phyloP scores from a whole-genome alignment of 768 basidiomycete species.

The Boletus insuetus region DNA sequence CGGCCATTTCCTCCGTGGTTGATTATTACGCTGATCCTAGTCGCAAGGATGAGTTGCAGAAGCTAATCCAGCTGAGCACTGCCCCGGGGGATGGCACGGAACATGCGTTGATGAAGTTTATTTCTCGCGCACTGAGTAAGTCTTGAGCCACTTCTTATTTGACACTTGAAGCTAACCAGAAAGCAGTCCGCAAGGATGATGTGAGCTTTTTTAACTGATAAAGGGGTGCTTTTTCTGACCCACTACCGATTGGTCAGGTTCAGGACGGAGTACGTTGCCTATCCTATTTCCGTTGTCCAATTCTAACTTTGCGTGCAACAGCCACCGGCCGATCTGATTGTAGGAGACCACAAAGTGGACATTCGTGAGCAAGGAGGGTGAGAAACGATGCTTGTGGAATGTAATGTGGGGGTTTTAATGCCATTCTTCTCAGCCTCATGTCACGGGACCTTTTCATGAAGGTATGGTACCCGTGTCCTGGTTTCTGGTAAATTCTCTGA shows the following conservation, averaged over 20 bases:
- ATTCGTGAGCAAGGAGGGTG: conserved; percentile 22
- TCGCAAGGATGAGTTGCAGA: conserved; percentile 29
- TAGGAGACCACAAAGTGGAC: conserved; percentile 8
- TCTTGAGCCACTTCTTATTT: conserved; percentile 3
- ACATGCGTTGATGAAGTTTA: conserved; percentile 40
- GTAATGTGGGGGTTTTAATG: neutral
- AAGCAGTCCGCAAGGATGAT: conserved; percentile 28
- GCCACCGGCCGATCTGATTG: neutral
- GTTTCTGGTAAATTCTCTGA: conserved; percentile 16
- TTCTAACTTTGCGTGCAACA: conserved; percentile 10
- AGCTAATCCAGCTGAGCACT: conserved; percentile 39
- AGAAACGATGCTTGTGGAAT: neutral
- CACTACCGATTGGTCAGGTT: conserved; percentile 39
- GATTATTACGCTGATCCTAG: conserved; percentile 54
- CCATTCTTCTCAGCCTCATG: conserved; percentile 29
- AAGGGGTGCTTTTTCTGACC: conserved; percentile 25
- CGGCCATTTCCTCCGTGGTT: conserved; percentile 53
- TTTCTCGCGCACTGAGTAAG: conserved; percentile 48
- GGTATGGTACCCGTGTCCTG: conserved; percentile 6
- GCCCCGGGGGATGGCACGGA: conserved; percentile 20
- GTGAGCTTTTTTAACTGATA: conserved; percentile 25
- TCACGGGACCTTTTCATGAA: conserved; percentile 24
- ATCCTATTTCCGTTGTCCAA: neutral
- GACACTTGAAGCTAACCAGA: conserved; percentile 28
- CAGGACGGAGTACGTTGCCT: conserved; percentile 36